Percentiles rank a stretch among this genome's conserved stretches.
Conservation (phyloP, 345 rosid species). For the Firmiana major region DNA sequence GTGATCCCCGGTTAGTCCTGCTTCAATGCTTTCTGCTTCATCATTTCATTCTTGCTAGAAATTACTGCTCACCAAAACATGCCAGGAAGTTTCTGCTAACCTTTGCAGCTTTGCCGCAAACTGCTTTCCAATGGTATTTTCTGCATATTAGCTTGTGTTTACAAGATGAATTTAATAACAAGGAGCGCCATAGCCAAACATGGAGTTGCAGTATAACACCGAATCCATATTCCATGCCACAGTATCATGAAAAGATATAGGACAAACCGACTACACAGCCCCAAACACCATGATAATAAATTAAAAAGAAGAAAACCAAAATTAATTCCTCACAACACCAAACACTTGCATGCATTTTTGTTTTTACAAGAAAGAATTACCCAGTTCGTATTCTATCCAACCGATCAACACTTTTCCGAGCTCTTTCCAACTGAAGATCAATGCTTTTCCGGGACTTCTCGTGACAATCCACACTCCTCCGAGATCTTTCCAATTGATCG, state of each 20-base stretch:
- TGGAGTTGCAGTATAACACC: constrained; percentile 13
- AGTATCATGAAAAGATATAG: constrained; percentile 10
- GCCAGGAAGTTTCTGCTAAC: neutral
- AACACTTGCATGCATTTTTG: neutral
- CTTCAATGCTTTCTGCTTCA: too few relatives aligned
- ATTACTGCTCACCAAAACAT: too few relatives aligned
- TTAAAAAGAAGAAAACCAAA: constrained; percentile 4
- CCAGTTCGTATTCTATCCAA: constrained; percentile 63
- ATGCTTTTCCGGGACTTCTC: constrained; percentile 77
- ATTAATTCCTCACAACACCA: constrained; percentile 27
- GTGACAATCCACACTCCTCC: constrained; percentile 88
- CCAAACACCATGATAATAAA: constrained; percentile 20
- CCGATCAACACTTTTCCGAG: constrained; percentile 84
- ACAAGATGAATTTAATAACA: neutral
- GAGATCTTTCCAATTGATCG: constrained; percentile 68
- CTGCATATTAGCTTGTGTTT: neutral
- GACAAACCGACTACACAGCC: constrained; percentile 32
- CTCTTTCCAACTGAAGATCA: constrained; percentile 74
- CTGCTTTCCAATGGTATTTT: neutral
- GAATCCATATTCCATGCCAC: constrained; percentile 26
- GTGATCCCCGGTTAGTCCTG: too few relatives aligned
- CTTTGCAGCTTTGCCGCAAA: neutral
- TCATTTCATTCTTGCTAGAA: too few relatives aligned
- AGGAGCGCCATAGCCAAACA: neutral
- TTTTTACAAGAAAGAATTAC: constrained; percentile 21